Evolutionary conservation across 2,329 filamentous ascomycete species (phyloP), one percentile per base, ranked within the genome.

Genomic region (Thielaviopsis ethacetica): DNA sequence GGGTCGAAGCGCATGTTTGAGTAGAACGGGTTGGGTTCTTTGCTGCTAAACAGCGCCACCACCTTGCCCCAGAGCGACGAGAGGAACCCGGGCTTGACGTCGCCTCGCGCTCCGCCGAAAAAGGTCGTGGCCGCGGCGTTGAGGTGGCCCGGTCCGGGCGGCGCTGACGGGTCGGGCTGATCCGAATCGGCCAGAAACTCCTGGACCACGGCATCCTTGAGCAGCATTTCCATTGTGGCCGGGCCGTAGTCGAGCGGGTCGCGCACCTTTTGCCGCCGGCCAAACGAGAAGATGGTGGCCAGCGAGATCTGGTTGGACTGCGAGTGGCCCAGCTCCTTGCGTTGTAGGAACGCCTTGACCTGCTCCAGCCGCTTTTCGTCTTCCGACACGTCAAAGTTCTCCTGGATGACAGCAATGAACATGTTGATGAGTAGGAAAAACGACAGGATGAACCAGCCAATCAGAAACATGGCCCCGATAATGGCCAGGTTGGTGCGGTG

Each of bases 391-490:
- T 98, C 93, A 68, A 98, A 98, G 67, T 95, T 98, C 68, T 98
- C 93, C 70, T 98, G 93, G 64, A 98, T 98, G 73, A 98, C 93
- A 76, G 93, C 93, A 87, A 98, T 97, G 76, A 98, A 98, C 93
- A 98, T 98, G 68, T 97, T 98, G 74, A 98, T 74, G 62, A 97
- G 81, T 72, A 98, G 95, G 68, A 97, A 91, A 70, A 94, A 96
- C 5, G 90, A 80, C 51, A 98, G 78, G 60, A 95, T 93, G 71
- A 95, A 97, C 93, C 93, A 98, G 64, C 91, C 79, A 63, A 96
- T 88, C 65, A 95, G 78, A 65, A 98, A 96, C 1, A 88, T 78
- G 9, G 91, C 90, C 10, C 88, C 90, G 59, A 97, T 90, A 91
- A 93, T 97, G 9, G 87, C 81, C n/a, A 88, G 94, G 47, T 83